phyloP scores from a whole-genome alignment of 805 yeast genomes.

The Candida taoyuanica region DNA sequence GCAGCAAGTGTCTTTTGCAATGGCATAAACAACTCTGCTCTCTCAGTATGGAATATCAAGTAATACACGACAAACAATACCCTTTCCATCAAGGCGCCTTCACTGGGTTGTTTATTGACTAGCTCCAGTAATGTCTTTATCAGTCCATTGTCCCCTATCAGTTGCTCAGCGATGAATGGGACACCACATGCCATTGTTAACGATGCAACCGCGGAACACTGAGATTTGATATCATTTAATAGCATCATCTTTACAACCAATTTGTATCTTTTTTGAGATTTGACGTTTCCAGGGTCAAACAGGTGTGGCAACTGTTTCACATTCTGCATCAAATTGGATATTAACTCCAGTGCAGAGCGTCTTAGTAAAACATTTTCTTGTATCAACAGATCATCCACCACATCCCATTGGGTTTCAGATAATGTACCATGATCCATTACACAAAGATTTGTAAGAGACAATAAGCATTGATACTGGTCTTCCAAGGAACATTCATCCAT shows the following conservation, averaged over 20 bases:
- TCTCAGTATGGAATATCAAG: constrained; percentile 22
- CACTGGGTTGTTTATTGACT: constrained; percentile 27
- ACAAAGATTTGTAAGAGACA: constrained; percentile 63
- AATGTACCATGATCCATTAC: constrained; percentile 38
- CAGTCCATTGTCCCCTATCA: constrained; percentile 25
- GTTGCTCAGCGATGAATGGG: constrained; percentile 32
- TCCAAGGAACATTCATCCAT: constrained; percentile 24
- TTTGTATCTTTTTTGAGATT: constrained; percentile 37
- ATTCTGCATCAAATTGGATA: constrained; percentile 52
- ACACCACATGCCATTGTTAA: constrained; percentile 32
- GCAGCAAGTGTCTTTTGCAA: neutral
- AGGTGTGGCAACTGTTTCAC: constrained; percentile 42
- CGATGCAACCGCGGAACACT: constrained; percentile 36
- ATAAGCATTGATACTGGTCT: constrained; percentile 48
- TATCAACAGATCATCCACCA: constrained; percentile 40
- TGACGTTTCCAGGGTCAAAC: constrained; percentile 45
- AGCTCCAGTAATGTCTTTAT: constrained; percentile 25
- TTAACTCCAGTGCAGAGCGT: constrained; percentile 56
- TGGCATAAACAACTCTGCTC: constrained; percentile 10
- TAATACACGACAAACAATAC: constrained; percentile 29
- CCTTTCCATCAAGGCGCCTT: constrained; percentile 30
- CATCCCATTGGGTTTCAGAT: constrained; percentile 37
- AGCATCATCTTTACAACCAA: constrained; percentile 37
- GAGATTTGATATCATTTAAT: constrained; percentile 37
- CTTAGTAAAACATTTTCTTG: constrained; percentile 47